phyloP scores from a whole-genome alignment of 2,329 filamentous ascomycete genomes.

The Apiospora phragmitis region DNA sequence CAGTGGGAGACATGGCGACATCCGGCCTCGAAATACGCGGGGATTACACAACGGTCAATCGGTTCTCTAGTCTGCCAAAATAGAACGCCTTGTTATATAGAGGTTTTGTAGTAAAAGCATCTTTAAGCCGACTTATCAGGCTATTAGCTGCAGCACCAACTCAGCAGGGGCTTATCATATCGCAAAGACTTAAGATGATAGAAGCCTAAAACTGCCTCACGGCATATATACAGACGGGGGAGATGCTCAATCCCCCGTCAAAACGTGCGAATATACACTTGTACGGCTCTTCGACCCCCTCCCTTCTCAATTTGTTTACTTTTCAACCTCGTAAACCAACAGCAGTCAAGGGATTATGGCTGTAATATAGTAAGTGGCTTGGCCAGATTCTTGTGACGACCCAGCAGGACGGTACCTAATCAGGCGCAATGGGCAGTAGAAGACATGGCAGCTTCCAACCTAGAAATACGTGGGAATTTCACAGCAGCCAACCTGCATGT shows the following conservation, averaged over 20 bases:
- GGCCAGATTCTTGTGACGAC: background rate
- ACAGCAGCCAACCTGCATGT: background rate
- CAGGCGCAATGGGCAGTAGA: background rate
- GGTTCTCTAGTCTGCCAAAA: background rate
- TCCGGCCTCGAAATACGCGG: background rate
- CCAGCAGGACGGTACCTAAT: conserved; percentile 1
- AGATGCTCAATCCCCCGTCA: background rate
- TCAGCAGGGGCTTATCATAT: background rate
- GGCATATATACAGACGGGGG: background rate
- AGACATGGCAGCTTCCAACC: background rate
- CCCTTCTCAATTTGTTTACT: background rate
- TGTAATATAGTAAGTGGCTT: background rate
- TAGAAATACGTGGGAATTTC: background rate
- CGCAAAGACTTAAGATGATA: background rate
- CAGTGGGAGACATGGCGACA: background rate
- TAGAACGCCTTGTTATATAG: background rate
- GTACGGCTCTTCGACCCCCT: background rate
- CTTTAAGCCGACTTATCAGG: background rate
- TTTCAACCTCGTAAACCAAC: background rate
- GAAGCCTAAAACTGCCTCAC: background rate
- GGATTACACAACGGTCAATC: background rate
- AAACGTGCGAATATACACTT: background rate
- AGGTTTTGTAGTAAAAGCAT: background rate
- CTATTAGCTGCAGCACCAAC: background rate
- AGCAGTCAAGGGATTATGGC: background rate